Evolutionary conservation across 2,329 filamentous ascomycete genomes (phyloP), one percentile per base, ranked within the genome.

Genomic region (Aspergillus luchuensis): DNA sequence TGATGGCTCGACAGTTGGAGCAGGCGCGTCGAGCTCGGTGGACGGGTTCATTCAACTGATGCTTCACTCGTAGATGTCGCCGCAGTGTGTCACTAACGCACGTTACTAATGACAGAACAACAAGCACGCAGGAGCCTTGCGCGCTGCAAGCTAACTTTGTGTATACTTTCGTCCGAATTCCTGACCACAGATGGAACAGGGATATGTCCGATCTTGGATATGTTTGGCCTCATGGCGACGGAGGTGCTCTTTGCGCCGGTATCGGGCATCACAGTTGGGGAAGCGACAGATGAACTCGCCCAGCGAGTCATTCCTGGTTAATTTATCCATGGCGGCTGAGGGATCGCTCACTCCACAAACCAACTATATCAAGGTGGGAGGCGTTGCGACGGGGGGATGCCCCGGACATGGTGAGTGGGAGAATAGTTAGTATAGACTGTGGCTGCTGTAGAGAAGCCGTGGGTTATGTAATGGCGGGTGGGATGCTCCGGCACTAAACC

Each of bases 171-270:
- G 50, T 19, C 55, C 47, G 49, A 69, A 69, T 28, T 25, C 45
- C 3, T 59, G 58, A 33, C 41, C 38, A 49, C 69, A 72, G 2
- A 33, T 54, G 5, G 62, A 52, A 50, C 69, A 72, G 11, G 6
- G 6, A 17, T 64, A 63, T 6, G 8, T 10, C 28, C 62, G 65
- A 2, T 56, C 54, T 21, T 56, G 53, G n/a, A 10, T 15, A 30
- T 73, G 69, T 55, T 65, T 61, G 25, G 39, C 38, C 51, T 61
- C 47, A 47, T 73, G 70, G 23, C 70, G 68, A 5, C 41, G 58
- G 3, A 72, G 52, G 45, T 73, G 71, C 53, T 69, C 66, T 54
- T 66, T 72, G 6, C 67, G 69, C 43, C 48, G 64, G 25, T 72
- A 72, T 6, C 58, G 67, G 2, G 66, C 66, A 17, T 50, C 63